A percentile compares a stretch with the other conserved stretches of the same genome.
phyloP scores from a whole-genome alignment of 768 basidiomycete species.

The Epithele typhae region DNA sequence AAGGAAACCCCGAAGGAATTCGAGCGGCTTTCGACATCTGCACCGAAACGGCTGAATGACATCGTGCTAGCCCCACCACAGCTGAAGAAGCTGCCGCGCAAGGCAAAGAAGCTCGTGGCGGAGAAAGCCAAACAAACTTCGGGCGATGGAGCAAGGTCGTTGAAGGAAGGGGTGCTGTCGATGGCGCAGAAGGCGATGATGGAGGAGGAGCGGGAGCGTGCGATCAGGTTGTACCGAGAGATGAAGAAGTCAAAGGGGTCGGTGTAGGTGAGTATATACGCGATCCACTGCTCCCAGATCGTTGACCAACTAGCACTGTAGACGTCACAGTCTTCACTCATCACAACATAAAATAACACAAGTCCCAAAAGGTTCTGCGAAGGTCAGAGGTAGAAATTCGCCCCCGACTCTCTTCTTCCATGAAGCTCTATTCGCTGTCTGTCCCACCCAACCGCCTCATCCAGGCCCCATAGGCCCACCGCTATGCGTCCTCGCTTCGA shows the following conservation, averaged over 20 bases:
- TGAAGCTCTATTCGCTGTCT: no score
- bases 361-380: no score
- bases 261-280: no score
- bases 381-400: no score
- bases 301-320: no score
- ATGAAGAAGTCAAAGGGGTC: conserved; percentile 47
- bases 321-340: no score
- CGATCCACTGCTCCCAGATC: no score
- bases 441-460: no score
- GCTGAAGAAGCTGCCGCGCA: conserved; percentile 51
- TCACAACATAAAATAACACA: no score
- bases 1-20: conserved; percentile 42
- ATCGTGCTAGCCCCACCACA: conserved; percentile 66
- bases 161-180: conserved; percentile 50
- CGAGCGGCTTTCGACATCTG: conserved; percentile 41
- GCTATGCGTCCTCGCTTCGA: no score
- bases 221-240: conserved; percentile 61
- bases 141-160: conserved; percentile 6
- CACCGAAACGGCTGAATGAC: conserved; percentile 67
- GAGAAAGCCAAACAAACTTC: conserved; percentile 19
- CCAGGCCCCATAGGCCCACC: no score
- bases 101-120: conserved; percentile 27
- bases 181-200: conserved; percentile 77
- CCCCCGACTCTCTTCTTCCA: no score
- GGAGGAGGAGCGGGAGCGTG: conserved; percentile 70